Conservation (phyloP, 352 stramenopile genomes). For the Globisporangium splendens region DNA sequence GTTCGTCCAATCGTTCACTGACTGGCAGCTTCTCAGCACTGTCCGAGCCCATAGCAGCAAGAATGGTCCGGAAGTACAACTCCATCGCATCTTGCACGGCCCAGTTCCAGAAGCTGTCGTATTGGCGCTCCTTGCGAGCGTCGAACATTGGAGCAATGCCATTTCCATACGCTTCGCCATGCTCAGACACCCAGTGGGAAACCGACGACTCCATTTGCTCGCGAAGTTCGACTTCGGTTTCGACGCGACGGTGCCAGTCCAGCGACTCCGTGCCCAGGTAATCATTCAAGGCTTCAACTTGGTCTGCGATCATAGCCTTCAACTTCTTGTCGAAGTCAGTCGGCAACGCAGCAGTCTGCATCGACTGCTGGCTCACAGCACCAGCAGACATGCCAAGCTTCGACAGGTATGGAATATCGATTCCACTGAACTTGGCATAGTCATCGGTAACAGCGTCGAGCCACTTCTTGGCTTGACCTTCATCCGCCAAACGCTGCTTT, state of each 20-base stretch:
- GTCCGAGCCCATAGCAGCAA: constrained; percentile 19
- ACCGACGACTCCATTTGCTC: constrained; percentile 54
- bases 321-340: constrained; percentile 53
- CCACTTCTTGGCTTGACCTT: constrained; percentile 71
- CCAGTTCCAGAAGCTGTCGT: constrained; percentile 86
- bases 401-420: constrained; percentile 53
- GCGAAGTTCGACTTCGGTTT: constrained; percentile 46
- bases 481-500: constrained; percentile 62
- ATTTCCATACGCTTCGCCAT: constrained; percentile 52
- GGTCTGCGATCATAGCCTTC: constrained; percentile 55
- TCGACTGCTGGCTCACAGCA: constrained; percentile 16
- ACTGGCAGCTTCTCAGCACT: constrained; percentile 18
- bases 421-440: constrained; percentile 57
- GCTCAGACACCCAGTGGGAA: constrained; percentile 47
- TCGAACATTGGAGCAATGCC: constrained; percentile 65
- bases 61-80: constrained; percentile 48
- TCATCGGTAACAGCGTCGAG: constrained; percentile 74
- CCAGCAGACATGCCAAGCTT: constrained; percentile 35
- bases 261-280: constrained; percentile 50
- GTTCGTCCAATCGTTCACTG: constrained; percentile 25
- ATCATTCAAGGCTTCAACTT: constrained; percentile 42
- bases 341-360: constrained; percentile 19
- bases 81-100: constrained; percentile 65
- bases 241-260: constrained; percentile 46
- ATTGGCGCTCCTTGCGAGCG: constrained; percentile 63